A percentile compares a stretch with the other conserved stretches of the same genome.
These are phyloP conservation scores for Pythium coloratum DNA, from an alignment of 352 stramenopile genomes.

Conservation along the genomic window DNA sequence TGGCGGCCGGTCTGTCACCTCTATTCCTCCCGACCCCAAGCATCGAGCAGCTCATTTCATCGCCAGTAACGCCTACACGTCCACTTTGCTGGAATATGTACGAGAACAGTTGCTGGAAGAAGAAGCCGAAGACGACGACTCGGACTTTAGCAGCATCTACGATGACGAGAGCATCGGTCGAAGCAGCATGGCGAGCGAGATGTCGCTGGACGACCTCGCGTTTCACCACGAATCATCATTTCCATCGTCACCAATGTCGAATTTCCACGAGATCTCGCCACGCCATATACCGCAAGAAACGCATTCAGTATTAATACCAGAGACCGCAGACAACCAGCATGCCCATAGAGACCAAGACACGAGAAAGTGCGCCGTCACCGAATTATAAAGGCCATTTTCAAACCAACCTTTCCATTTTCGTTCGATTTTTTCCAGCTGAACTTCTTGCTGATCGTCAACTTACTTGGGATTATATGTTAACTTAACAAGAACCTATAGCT, in stretches of 20 bases:
- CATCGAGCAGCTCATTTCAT: conserved; percentile 28
- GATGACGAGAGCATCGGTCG: conserved; percentile 7
- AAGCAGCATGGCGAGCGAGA: conserved; percentile 11
- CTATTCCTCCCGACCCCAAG: conserved; percentile 31
- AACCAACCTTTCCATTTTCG: neutral
- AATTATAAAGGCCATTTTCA: conserved; percentile 17
- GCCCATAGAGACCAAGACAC: neutral
- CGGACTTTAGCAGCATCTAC: conserved; percentile 17
- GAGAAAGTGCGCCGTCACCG: conserved; percentile 15
- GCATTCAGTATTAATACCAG: conserved; percentile 1
- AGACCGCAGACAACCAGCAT: neutral
- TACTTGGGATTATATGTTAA: conserved; percentile 6
- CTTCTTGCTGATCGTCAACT: neutral
- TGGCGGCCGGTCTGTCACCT: conserved; percentile 30
- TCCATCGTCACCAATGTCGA: conserved; percentile 10
- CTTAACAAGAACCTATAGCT: conserved; percentile 13
- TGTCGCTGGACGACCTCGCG: conserved; percentile 8
- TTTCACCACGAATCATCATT: conserved; percentile 17
- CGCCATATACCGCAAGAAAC: neutral
- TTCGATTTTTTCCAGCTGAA: neutral
- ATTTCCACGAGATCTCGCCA: conserved; percentile 21
- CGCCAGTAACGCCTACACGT: conserved; percentile 34
- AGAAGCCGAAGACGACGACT: conserved; percentile 15
- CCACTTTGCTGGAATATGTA: conserved; percentile 32
- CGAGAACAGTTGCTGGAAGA: conserved; percentile 36